Conservation (phyloP, 1,139 yeast species). For the Hansenula lynferdii region DNA sequence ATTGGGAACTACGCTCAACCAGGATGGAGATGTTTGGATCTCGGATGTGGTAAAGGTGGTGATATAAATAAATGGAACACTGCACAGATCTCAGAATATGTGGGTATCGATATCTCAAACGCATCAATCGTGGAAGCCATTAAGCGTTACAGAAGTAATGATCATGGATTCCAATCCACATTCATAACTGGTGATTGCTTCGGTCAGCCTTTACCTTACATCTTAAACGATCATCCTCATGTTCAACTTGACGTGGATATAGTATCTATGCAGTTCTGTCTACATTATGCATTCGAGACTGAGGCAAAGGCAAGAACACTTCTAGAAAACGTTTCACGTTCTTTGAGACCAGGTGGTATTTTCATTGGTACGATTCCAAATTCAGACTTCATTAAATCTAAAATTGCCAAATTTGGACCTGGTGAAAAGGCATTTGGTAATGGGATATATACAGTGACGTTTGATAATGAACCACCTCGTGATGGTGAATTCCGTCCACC, state of each 20-base stretch:
- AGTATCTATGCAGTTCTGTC: conserved; percentile 85
- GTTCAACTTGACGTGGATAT: conserved; percentile 80
- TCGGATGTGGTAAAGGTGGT: conserved; percentile 99
- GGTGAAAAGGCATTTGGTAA: conserved; percentile 75
- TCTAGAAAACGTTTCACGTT: conserved; percentile 68
- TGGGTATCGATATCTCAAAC: conserved; percentile 92
- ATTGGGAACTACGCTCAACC: conserved; percentile 60
- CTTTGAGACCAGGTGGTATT: conserved; percentile 75
- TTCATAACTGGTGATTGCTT: conserved; percentile 94
- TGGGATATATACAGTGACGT: conserved; percentile 72
- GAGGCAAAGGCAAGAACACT: conserved; percentile 75
- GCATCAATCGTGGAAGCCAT: conserved; percentile 83
- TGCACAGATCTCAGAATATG: conserved; percentile 66
- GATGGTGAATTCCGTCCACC: conserved; percentile 71
- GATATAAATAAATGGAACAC: conserved; percentile 87
- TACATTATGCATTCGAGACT: conserved; percentile 91
- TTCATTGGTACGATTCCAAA: conserved; percentile 95
- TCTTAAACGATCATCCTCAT: conserved; percentile 36
- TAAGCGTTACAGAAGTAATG: conserved; percentile 55
- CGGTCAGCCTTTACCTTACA: conserved; percentile 56
- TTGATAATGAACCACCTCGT: conserved; percentile 68
- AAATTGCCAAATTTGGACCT: conserved; percentile 44
- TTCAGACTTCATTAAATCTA: conserved; percentile 72
- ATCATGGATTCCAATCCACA: conserved; percentile 61
- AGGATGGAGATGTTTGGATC: conserved; percentile 61